phyloP scores from a whole-genome alignment of 1,139 yeast species.

The Pneumocystis jirovecii region DNA sequence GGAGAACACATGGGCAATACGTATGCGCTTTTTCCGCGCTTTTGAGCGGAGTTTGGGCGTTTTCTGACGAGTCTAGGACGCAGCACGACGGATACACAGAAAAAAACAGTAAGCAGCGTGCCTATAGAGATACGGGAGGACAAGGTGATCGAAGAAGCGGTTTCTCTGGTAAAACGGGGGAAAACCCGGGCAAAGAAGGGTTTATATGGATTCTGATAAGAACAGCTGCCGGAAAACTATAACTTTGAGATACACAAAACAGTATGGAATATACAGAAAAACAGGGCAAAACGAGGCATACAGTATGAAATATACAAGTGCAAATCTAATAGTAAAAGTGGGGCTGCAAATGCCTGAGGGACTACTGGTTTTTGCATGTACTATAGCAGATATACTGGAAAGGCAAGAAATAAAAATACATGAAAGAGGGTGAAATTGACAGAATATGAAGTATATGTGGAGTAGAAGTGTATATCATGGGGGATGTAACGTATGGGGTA shows the following conservation, averaged over 20 bases:
- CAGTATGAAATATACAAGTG: neutral
- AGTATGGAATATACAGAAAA: slow-evolving; percentile 74
- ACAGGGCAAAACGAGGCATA: slow-evolving; percentile 39
- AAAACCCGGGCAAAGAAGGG: too few species aligned
- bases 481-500: slow-evolving; percentile 22
- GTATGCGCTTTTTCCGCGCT: too few species aligned
- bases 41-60: too few species aligned
- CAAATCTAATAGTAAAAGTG: slow-evolving; percentile 26
- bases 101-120: too few species aligned
- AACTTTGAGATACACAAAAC: slow-evolving; percentile 94
- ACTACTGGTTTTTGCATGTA: slow-evolving; percentile 65
- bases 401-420: slow-evolving; percentile 27
- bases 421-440: too few species aligned
- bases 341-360: slow-evolving; percentile 99
- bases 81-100: too few species aligned
- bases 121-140: too few species aligned
- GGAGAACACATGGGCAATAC: too few species aligned
- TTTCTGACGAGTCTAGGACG: too few species aligned
- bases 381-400: slow-evolving; percentile 77
- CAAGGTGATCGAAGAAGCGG: too few species aligned
- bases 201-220: too few species aligned
- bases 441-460: slow-evolving; percentile 34
- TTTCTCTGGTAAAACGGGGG: too few species aligned
- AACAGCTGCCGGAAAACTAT: slow-evolving; percentile 62
- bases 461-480: slow-evolving; percentile 88